These are phyloP conservation scores for Colletotrichum australisinense DNA, from an alignment of 2,329 filamentous ascomycete species.

Conservation along the genomic window DNA sequence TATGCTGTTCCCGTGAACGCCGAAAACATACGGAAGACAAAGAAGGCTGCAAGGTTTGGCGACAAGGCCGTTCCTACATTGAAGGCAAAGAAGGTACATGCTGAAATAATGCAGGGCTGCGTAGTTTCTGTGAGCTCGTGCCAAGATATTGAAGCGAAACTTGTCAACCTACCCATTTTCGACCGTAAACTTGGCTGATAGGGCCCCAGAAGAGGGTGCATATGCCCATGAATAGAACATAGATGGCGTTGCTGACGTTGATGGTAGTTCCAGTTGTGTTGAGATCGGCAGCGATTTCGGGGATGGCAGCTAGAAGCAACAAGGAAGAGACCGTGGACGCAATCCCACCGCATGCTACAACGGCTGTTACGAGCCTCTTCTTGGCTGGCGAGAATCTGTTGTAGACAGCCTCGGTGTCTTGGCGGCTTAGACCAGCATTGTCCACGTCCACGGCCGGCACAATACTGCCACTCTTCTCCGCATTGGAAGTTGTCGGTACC, in stretches of 20 bases:
- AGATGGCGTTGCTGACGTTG: constrained; percentile 77
- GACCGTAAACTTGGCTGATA: constrained; percentile 69
- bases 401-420: constrained; percentile 30
- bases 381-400: constrained; percentile 8
- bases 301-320: constrained; percentile 76
- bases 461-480: constrained; percentile 22
- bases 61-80: constrained; percentile 74
- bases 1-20: constrained; percentile 79
- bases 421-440: constrained; percentile 12
- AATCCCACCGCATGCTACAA: constrained; percentile 26
- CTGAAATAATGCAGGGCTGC: constrained; percentile 37
- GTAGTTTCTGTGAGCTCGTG: neutral
- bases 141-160: constrained; percentile 39
- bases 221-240: constrained; percentile 78
- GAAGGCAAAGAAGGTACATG: constrained; percentile 68
- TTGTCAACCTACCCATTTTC: constrained; percentile 51
- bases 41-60: constrained; percentile 74
- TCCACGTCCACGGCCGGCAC: constrained; percentile 2
- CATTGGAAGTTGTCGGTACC: constrained; percentile 23
- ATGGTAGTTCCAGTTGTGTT: constrained; percentile 75
- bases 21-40: constrained; percentile 75
- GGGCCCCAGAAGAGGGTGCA: constrained; percentile 75
- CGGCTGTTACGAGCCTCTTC: constrained; percentile 24
- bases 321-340: constrained; percentile 25
- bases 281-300: constrained; percentile 76